phyloP scores from a whole-genome alignment of 2,329 filamentous ascomycete genomes.

The Elsinoe necatrix region DNA sequence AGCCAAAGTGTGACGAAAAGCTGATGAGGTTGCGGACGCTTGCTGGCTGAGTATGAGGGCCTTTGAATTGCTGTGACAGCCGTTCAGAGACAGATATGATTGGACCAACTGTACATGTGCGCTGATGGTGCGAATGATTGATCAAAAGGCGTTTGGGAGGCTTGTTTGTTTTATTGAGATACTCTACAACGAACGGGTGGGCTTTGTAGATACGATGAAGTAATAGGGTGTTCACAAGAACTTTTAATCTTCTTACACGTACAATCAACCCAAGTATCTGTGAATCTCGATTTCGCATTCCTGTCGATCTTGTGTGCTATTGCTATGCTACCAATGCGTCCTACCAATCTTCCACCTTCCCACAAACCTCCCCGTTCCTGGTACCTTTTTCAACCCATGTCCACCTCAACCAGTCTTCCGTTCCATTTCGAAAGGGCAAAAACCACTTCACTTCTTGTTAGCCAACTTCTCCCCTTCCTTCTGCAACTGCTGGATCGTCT shows the following conservation, averaged over 20 bases:
- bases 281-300: background rate
- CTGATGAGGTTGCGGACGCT: conserved; percentile 11
- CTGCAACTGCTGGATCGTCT: conserved; percentile 29
- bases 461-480: conserved; percentile 29
- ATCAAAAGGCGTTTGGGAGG: background rate
- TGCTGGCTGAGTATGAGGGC: background rate
- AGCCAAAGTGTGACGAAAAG: conserved; percentile 15
- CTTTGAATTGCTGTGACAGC: background rate
- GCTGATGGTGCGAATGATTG: background rate
- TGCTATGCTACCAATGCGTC: conserved; percentile 3
- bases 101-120: background rate
- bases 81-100: background rate
- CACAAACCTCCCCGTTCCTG: background rate
- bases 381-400: background rate
- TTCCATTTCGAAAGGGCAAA: no score
- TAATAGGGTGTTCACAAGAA: no score
- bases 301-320: conserved; percentile 10
- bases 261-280: background rate
- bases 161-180: background rate
- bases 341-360: background rate
- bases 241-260: no score
- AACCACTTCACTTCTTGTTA: conserved; percentile 19
- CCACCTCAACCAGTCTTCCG: no score
- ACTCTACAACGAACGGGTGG: background rate
- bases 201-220: background rate